Evolutionary conservation across 352 stramenopile genomes (phyloP), one percentile per base, ranked within the genome.

Genomic region (Pythium inflatum): DNA sequence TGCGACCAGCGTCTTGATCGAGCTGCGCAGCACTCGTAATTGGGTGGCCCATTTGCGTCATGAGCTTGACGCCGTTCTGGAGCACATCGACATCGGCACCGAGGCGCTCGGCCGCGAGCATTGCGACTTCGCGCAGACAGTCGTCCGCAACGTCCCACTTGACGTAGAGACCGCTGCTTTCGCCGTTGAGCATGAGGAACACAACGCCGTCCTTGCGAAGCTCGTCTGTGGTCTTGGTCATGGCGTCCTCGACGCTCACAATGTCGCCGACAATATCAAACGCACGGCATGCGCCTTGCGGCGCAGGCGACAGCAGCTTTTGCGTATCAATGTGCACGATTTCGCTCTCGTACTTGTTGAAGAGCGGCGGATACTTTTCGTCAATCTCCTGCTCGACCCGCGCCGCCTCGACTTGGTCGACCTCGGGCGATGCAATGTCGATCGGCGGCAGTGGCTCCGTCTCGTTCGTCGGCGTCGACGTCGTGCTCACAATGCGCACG

Each of bases 141-240:
- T 41, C 55, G 38, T 78, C 62, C 16, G 66, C 57, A 2, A 46
- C 43, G 18, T 71, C 46, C 79, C 74, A 93, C 8, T 68, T 65
- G 36, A 90, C 33, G 48, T 75, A 78, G 2, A 90, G 8, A 28
- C 82, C 83, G 18, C 88, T 74, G 63, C 91, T 86, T 48, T 88
- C 50, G 27, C 85, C 83, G 40, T 91, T 93, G 34, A 91, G 76
- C 78, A 88, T 86, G 57, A 93, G 72, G 38, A 93, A 89, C 48
- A 90, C 80, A 33, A 71, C 73, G 20, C 68, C 48, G 7, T 78
- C 64, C 0, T 57, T 48, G 54, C 74, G 79, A 27, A 91, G 65
- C 56, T 78, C 50, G 11, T 73, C 51, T 5, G 74, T 53, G 16
- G 25, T 48, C 43, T 62, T 64, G 18, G 48, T 70, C 46, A 89